phyloP scores from a whole-genome alignment of 768 basidiomycete species.

The Zangia roseola region DNA sequence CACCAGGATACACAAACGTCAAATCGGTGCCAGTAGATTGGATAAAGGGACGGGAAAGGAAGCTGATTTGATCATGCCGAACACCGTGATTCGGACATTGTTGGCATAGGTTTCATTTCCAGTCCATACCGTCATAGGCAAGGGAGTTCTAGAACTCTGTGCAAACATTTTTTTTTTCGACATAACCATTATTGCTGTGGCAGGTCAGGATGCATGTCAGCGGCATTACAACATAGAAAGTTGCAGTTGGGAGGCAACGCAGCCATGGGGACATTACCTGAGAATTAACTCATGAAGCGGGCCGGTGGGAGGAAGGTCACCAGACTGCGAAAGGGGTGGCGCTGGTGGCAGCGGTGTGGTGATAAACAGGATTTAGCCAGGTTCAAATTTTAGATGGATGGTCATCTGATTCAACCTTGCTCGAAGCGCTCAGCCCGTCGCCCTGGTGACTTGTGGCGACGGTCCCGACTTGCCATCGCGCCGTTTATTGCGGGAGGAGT shows the following conservation, averaged over 20 bases:
- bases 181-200: not conserved
- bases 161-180: not conserved
- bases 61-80: not conserved
- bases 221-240: not conserved
- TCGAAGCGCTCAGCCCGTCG: too few relatives aligned
- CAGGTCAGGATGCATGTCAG: not conserved
- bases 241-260: not conserved
- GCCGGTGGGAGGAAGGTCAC: too few relatives aligned
- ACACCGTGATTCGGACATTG: not conserved
- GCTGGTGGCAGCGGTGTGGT: too few relatives aligned
- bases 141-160: not conserved
- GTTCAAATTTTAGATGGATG: too few relatives aligned
- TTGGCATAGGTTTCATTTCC: not conserved
- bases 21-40: not conserved
- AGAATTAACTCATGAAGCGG: not conserved
- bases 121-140: not conserved
- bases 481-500: too few relatives aligned
- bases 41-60: not conserved
- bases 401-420: too few relatives aligned
- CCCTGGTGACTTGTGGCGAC: too few relatives aligned
- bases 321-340: too few relatives aligned
- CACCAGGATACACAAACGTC: not conserved
- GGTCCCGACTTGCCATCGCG: too few relatives aligned
- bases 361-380: too few relatives aligned
- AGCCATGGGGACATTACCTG: not conserved